Conservation (phyloP, 2,329 filamentous ascomycete genomes). For the Fusarium sp. region DNA sequence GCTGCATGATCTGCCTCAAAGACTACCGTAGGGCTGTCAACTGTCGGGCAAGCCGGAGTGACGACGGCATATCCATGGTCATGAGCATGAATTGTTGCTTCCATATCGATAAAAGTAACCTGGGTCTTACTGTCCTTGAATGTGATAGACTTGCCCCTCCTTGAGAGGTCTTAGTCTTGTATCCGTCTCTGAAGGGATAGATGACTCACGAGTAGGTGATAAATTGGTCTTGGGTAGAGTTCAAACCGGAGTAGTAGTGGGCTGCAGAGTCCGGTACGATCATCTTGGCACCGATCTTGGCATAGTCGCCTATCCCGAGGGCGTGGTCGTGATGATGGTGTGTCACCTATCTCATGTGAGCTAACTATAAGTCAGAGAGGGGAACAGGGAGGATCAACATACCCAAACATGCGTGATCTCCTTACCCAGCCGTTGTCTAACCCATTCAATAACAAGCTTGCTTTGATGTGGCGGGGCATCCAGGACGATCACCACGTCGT, state of each 20-base stretch:
- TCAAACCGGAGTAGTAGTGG: slow-evolving; percentile 5
- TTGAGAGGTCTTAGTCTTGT: no score
- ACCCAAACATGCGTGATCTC: slow-evolving; percentile 15
- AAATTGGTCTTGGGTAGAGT: neutral
- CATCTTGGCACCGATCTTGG: slow-evolving; percentile 8
- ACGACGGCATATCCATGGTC: no score
- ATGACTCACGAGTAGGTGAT: no score
- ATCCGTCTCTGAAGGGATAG: neutral
- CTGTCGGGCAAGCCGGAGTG: no score
- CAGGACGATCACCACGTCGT: slow-evolving; percentile 12
- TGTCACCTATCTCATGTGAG: slow-evolving; percentile 3
- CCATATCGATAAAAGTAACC: no score
- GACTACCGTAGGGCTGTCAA: no score
- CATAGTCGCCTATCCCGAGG: slow-evolving; percentile 9
- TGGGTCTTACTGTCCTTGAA: no score
- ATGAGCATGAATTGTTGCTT: no score
- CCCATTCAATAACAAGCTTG: slow-evolving; percentile 12
- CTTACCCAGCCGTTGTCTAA: slow-evolving; percentile 14
- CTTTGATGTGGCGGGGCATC: slow-evolving; percentile 14
- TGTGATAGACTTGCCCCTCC: no score
- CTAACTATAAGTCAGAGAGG: no score
- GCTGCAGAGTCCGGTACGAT: slow-evolving; percentile 16
- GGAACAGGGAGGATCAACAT: no score
- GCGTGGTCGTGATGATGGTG: slow-evolving; percentile 19
- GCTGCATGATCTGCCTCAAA: no score